Percentiles rank a stretch among this genome's conserved stretches.
phyloP scores from a whole-genome alignment of 352 stramenopile species.

The Phytophthora hybrid region DNA sequence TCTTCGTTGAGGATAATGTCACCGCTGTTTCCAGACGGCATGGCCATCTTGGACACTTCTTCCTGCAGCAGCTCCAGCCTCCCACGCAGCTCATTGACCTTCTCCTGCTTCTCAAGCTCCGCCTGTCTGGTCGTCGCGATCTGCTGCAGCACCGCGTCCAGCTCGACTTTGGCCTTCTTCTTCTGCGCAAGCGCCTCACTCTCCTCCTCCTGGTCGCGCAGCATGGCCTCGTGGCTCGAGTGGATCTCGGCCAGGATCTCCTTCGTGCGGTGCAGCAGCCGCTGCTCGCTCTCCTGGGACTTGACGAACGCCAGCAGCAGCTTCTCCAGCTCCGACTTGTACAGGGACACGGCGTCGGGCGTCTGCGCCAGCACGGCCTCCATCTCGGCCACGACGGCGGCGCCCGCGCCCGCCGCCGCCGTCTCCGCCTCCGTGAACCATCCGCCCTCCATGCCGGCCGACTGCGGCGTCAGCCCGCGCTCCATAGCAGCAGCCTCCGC shows the following conservation, averaged over 20 bases:
- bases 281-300: slow-evolving; percentile 85
- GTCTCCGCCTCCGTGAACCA: slow-evolving; percentile 29
- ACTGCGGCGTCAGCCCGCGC: slow-evolving; percentile 29
- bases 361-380: slow-evolving; percentile 72
- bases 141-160: slow-evolving; percentile 76
- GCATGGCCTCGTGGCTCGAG: slow-evolving; percentile 74
- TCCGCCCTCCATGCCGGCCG: slow-evolving; percentile 13
- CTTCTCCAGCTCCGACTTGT: slow-evolving; percentile 85
- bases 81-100: slow-evolving; percentile 68
- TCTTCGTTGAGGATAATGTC: slow-evolving; percentile 74
- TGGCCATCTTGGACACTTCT: slow-evolving; percentile 66
- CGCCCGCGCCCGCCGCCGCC: slow-evolving; percentile 4
- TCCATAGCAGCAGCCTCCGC: slow-evolving; percentile 16
- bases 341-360: slow-evolving; percentile 75
- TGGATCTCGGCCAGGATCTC: slow-evolving; percentile 83
- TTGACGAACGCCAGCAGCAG: slow-evolving; percentile 76
- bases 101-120: slow-evolving; percentile 79
- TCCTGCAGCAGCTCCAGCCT: slow-evolving; percentile 75
- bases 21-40: slow-evolving; percentile 41
- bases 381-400: slow-evolving; percentile 70
- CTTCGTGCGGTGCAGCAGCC: slow-evolving; percentile 69
- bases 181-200: slow-evolving; percentile 73
- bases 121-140: slow-evolving; percentile 65
- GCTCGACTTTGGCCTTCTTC: slow-evolving; percentile 74
- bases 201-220: slow-evolving; percentile 84